Conservation (phyloP, 1,284 basidiomycete species). For the Ceratobasidium papillatum region DNA sequence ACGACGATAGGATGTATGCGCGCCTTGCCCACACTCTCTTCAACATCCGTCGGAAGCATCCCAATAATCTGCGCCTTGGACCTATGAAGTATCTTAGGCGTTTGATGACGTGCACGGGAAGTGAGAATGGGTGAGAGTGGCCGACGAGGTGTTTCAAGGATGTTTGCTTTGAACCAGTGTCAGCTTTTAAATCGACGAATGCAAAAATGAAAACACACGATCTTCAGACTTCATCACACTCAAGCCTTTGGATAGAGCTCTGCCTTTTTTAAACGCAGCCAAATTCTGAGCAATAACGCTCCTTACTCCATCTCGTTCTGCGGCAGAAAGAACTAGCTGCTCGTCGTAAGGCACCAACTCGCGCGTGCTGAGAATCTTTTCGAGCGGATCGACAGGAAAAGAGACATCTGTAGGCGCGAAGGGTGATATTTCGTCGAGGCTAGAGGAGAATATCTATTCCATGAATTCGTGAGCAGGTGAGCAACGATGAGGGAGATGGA, state of each 20-base stretch:
- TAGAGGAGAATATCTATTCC: neutral
- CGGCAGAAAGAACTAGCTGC: neutral
- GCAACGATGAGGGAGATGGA: neutral
- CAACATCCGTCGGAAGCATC: constrained; percentile 11
- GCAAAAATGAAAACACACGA: neutral
- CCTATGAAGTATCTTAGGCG: constrained; percentile 13
- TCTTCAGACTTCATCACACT: constrained; percentile 16
- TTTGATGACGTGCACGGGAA: constrained; percentile 15
- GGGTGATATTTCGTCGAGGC: neutral
- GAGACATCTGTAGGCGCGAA: constrained; percentile 13
- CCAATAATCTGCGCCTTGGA: constrained; percentile 20
- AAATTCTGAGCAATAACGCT: neutral
- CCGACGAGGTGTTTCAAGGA: constrained; percentile 9
- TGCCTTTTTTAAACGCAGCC: neutral
- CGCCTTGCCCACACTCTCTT: constrained; percentile 1
- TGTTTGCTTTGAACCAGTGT: neutral
- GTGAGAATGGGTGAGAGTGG: constrained; percentile 35
- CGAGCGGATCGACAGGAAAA: constrained; percentile 21
- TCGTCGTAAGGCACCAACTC: neutral
- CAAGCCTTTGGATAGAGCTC: neutral
- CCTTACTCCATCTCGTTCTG: neutral
- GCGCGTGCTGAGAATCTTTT: neutral
- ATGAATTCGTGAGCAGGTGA: neutral
- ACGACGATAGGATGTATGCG: constrained; percentile 27
- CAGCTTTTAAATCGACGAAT: neutral